A percentile compares a stretch with the other conserved stretches of the same genome.
Evolutionary conservation across 495 filamentous ascomycete species (phyloP).

Genomic region (Platismatia glauca): DNA sequence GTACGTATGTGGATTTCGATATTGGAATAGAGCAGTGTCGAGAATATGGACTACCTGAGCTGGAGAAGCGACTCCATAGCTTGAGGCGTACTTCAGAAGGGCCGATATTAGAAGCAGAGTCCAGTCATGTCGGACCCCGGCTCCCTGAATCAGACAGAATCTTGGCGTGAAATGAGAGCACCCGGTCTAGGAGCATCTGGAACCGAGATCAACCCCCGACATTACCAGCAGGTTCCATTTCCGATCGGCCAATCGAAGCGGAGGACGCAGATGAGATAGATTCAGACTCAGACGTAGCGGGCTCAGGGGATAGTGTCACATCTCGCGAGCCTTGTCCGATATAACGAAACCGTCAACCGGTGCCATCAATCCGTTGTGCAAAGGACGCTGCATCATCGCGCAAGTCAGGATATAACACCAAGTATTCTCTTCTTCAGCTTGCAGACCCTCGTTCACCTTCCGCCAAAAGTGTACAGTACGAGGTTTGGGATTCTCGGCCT

Average conservation of each 20-base stretch:
- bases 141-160: not conserved
- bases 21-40: slow-evolving; percentile 1
- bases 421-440: not conserved
- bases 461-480: not conserved
- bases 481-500: not conserved
- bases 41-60: not conserved
- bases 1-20: slow-evolving; percentile 5
- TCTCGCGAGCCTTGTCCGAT: not conserved
- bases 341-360: not conserved
- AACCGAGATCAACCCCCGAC: not conserved
- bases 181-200: not conserved
- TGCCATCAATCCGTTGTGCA: not conserved
- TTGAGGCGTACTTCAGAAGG: not conserved
- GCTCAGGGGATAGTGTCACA: not conserved
- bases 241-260: not conserved
- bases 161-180: not conserved
- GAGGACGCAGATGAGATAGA: not conserved
- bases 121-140: not conserved
- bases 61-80: slow-evolving; percentile 3
- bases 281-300: not conserved
- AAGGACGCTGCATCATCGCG: not conserved
- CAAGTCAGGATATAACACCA: not conserved
- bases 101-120: not conserved
- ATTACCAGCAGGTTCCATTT: not conserved
- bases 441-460: not conserved